Evolutionary conservation across 805 yeast species (phyloP).

Genomic region (Candida pini): DNA sequence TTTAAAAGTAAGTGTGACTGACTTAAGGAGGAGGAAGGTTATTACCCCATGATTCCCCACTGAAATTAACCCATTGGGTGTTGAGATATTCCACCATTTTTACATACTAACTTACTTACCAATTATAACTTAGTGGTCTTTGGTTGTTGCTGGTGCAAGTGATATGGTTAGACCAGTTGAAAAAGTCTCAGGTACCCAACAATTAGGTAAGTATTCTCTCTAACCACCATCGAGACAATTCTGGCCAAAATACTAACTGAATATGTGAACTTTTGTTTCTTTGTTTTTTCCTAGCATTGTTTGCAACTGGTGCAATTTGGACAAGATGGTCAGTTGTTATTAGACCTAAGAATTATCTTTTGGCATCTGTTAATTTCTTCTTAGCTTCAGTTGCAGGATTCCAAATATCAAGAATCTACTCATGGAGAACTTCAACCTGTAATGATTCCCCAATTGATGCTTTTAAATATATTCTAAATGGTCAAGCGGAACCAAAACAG

Average conservation of each 20-base stretch:
- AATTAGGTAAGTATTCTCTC: conserved; percentile 31
- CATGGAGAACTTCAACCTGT: conserved; percentile 48
- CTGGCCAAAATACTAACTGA: conserved; percentile 3
- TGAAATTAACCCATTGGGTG: too few species aligned
- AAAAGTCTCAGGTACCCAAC: conserved; percentile 84
- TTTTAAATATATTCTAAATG: conserved; percentile 50
- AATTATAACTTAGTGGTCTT: conserved; percentile 82
- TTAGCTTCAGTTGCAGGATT: conserved; percentile 83
- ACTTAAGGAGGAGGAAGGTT: too few species aligned
- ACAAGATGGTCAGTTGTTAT: conserved; percentile 97
- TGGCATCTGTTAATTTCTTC: conserved; percentile 94
- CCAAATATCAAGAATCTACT: conserved; percentile 68
- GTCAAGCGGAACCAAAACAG: conserved; percentile 31
- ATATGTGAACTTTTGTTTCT: background rate
- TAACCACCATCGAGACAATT: background rate
- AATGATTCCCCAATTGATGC: conserved; percentile 64
- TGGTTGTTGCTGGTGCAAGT: conserved; percentile 86
- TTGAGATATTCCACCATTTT: conserved; percentile 3
- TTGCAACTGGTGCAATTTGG: conserved; percentile 94
- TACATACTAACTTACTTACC: background rate
- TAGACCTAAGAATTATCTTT: conserved; percentile 75
- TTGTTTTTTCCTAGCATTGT: conserved; percentile 45
- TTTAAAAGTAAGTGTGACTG: conserved; percentile 41
- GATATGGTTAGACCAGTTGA: conserved; percentile 91
- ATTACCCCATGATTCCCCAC: background rate